A percentile compares a stretch with the other conserved stretches of the same genome.
These are phyloP conservation scores for Meyerozyma sp. DNA, from an alignment of 1,139 yeast genomes.

Conservation along the genomic window DNA sequence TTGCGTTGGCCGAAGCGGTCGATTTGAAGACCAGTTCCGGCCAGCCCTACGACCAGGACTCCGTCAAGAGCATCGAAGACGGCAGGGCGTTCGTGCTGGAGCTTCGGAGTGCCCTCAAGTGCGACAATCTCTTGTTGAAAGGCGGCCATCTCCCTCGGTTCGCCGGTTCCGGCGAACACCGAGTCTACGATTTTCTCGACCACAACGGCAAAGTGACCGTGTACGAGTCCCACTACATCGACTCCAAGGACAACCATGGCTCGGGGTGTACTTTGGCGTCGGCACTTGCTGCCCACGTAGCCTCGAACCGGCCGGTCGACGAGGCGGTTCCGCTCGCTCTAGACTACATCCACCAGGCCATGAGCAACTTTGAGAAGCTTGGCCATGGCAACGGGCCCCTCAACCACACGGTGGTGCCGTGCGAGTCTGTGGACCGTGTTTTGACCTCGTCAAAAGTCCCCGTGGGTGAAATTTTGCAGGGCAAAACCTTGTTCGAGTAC, in stretches of 20 bases:
- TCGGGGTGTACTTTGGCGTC: conserved; percentile 90
- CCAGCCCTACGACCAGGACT: conserved; percentile 6
- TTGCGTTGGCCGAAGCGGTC: conserved; percentile 23
- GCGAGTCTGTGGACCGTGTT: conserved; percentile 7
- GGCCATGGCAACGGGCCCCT: conserved; percentile 74
- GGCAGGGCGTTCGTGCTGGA: conserved; percentile 35
- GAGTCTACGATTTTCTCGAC: conserved; percentile 56
- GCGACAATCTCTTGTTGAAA: conserved; percentile 60
- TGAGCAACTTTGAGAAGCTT: conserved; percentile 33
- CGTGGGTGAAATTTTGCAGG: neutral
- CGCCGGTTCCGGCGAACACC: conserved; percentile 12
- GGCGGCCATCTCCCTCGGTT: conserved; percentile 62
- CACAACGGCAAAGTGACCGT: conserved; percentile 29
- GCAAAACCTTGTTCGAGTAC: conserved; percentile 37
- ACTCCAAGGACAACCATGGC: conserved; percentile 68
- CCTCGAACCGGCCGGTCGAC: conserved; percentile 41
- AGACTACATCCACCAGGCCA: conserved; percentile 64
- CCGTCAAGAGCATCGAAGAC: conserved; percentile 24
- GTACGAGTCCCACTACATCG: conserved; percentile 45
- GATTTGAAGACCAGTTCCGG: conserved; percentile 13
- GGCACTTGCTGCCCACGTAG: conserved; percentile 71
- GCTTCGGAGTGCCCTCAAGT: conserved; percentile 37
- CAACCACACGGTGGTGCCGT: conserved; percentile 43
- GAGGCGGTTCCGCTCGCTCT: conserved; percentile 54
- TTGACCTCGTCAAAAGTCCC: conserved; percentile 2